These are phyloP conservation scores for Pyrenophora tritici-repentis DNA, from an alignment of 2,329 filamentous ascomycete genomes.

Conservation along the genomic window DNA sequence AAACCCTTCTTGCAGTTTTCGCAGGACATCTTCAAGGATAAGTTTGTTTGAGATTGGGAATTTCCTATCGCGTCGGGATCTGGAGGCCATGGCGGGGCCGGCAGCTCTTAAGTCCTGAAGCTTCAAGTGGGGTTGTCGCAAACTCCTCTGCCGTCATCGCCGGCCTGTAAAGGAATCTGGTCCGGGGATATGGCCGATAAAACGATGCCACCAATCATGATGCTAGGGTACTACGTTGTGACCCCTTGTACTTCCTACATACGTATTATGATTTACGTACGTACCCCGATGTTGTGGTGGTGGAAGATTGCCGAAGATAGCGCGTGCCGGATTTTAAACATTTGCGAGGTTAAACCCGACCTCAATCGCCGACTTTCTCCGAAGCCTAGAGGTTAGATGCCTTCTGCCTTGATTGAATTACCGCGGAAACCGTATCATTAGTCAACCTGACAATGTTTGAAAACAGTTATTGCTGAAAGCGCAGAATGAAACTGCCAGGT, in stretches of 20 bases:
- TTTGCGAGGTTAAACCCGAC: neutral
- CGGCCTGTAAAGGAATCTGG: too few species aligned
- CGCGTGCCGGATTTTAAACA: neutral
- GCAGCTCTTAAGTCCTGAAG: constrained; percentile 5
- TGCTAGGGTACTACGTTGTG: neutral
- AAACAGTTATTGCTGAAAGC: neutral
- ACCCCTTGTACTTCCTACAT: neutral
- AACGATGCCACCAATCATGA: constrained; percentile 4
- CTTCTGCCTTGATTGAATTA: too few species aligned
- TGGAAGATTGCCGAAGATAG: constrained; percentile 3
- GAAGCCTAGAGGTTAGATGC: too few species aligned
- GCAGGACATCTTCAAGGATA: constrained; percentile 32
- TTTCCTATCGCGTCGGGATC: neutral
- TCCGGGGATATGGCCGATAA: neutral
- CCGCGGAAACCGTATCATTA: too few species aligned
- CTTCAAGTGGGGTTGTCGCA: constrained; percentile 2
- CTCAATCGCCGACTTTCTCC: constrained; percentile 6
- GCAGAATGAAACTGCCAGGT: too few species aligned
- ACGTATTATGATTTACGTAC: too few species aligned
- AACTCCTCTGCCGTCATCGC: too few species aligned
- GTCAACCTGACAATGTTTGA: too few species aligned
- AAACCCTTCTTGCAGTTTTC: constrained; percentile 48
- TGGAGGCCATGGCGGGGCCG: constrained; percentile 2
- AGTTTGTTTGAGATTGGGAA: too few species aligned
- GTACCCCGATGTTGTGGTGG: neutral